Evolutionary conservation across 345 rosid genomes (phyloP).

Genomic region (Syzygium jambos): DNA sequence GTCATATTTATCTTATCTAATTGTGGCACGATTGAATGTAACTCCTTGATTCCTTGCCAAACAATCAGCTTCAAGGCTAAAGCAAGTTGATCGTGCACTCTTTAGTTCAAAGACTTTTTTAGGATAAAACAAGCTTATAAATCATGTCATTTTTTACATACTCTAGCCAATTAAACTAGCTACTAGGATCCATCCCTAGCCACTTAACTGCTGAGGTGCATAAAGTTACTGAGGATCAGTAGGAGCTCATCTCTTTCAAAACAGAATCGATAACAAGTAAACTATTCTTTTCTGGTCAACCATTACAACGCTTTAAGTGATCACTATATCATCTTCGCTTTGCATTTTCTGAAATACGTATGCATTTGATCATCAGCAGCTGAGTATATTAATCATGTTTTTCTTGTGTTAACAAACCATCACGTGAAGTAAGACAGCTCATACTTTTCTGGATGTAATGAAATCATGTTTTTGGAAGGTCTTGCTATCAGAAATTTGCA

Average conservation of each 20-base stretch:
- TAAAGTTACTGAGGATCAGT: background rate
- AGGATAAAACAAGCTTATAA: background rate
- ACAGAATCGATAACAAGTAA: background rate
- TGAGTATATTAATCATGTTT: background rate
- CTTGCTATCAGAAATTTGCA: background rate
- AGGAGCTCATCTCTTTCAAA: background rate
- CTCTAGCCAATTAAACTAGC: background rate
- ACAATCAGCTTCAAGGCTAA: background rate
- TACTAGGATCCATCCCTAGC: background rate
- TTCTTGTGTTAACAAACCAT: background rate
- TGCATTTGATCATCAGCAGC: background rate
- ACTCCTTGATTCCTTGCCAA: background rate
- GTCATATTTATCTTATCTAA: background rate
- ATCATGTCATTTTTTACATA: background rate
- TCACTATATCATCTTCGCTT: background rate
- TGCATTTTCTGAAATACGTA: background rate
- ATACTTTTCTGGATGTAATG: background rate
- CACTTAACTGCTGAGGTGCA: background rate
- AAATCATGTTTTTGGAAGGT: background rate
- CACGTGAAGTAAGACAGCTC: background rate
- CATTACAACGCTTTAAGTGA: background rate
- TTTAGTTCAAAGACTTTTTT: background rate
- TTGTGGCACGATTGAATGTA: background rate
- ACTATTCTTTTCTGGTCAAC: background rate
- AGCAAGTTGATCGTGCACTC: background rate